phyloP scores from a whole-genome alignment of 306 rosid species.

The Vigna radiata region DNA sequence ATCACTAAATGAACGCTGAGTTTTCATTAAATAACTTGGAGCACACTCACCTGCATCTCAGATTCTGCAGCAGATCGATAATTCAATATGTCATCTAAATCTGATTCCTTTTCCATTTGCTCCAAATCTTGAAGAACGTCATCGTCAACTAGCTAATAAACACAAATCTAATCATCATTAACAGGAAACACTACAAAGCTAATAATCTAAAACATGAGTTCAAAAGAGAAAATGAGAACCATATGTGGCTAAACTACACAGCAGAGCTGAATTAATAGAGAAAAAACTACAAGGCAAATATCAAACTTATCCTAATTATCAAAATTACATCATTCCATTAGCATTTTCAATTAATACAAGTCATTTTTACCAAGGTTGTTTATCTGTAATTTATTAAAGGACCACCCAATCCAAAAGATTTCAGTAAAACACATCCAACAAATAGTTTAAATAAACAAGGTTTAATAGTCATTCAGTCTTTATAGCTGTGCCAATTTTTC shows the following conservation, averaged over 20 bases:
- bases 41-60: conserved; percentile 74
- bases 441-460: not conserved
- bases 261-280: not conserved
- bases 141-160: conserved; percentile 75
- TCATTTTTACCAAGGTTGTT: not conserved
- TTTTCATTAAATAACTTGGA: conserved; percentile 34
- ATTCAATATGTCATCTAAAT: conserved; percentile 82
- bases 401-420: not conserved
- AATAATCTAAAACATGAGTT: not conserved
- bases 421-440: not conserved
- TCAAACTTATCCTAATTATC: not conserved
- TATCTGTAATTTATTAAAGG: not conserved
- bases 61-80: conserved; percentile 84
- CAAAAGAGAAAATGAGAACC: conserved; percentile 7
- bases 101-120: conserved; percentile 89
- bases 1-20: conserved; percentile 22
- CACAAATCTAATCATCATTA: conserved; percentile 43
- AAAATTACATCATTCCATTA: not conserved
- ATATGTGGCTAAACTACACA: not conserved
- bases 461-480: not conserved
- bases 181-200: conserved; percentile 1
- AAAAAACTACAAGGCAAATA: not conserved
- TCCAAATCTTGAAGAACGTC: conserved; percentile 73
- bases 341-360: not conserved
- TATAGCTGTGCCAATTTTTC: not conserved